Conservation (phyloP, 1,139 yeast genomes). For the Yamadazyma triangularis region DNA sequence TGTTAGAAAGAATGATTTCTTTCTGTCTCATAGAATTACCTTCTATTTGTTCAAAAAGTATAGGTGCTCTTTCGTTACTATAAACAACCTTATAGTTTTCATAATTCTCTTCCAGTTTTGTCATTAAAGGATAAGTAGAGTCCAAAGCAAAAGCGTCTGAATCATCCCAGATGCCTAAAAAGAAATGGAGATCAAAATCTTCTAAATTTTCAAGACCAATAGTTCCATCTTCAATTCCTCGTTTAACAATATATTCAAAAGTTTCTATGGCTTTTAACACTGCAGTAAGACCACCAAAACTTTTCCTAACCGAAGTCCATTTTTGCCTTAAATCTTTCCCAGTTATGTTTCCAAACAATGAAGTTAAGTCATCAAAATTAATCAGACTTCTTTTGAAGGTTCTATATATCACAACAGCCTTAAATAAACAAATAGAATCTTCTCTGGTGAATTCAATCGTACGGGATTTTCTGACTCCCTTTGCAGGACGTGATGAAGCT, state of each 20-base stretch:
- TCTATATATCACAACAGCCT: constrained; percentile 62
- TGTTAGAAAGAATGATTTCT: constrained; percentile 37
- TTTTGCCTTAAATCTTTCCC: constrained; percentile 43
- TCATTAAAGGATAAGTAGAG: neutral
- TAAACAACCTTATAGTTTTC: constrained; percentile 22
- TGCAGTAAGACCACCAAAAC: constrained; percentile 50
- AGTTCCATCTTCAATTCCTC: constrained; percentile 47
- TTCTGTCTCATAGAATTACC: constrained; percentile 53
- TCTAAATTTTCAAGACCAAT: constrained; percentile 43
- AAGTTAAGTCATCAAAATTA: constrained; percentile 56
- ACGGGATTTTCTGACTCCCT: constrained; percentile 14
- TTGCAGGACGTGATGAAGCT: too few relatives aligned
- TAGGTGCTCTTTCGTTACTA: constrained; percentile 19
- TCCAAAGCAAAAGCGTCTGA: neutral
- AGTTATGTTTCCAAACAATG: constrained; percentile 33
- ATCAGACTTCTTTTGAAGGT: constrained; percentile 46
- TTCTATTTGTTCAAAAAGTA: constrained; percentile 33
- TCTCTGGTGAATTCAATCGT: constrained; percentile 29
- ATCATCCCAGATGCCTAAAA: constrained; percentile 56
- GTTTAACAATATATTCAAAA: constrained; percentile 55
- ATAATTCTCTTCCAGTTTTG: constrained; percentile 22
- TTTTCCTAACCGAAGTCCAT: constrained; percentile 60
- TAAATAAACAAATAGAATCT: constrained; percentile 48
- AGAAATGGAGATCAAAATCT: constrained; percentile 42
- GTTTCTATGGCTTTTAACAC: constrained; percentile 49